Percentiles rank a stretch among this genome's conserved stretches.
Conservation (phyloP, 2,329 filamentous ascomycete genomes). For the Sphaerostilbella broomeana region DNA sequence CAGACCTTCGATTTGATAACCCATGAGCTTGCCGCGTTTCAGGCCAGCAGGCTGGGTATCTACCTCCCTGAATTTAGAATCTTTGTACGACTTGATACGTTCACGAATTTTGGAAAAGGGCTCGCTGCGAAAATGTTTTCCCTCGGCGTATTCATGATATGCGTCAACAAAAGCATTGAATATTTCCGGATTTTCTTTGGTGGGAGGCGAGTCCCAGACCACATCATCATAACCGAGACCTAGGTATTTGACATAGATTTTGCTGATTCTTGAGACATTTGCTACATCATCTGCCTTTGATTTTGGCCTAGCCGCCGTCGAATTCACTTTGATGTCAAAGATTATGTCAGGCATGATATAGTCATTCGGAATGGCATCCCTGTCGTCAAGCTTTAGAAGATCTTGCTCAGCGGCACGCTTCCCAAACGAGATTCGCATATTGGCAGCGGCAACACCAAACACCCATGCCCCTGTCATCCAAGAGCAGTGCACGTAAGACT, state of each 20-base stretch:
- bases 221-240: slow-evolving; percentile 85
- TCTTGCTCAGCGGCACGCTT: slow-evolving; percentile 59
- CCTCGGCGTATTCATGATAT: slow-evolving; percentile 79
- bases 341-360: slow-evolving; percentile 82
- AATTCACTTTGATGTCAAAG: slow-evolving; percentile 62
- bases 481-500: slow-evolving; percentile 72
- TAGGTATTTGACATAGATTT: slow-evolving; percentile 83
- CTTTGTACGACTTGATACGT: slow-evolving; percentile 62
- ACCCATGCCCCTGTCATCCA: slow-evolving; percentile 93
- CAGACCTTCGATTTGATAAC: slow-evolving; percentile 84
- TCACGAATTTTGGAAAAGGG: slow-evolving; percentile 55
- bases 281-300: slow-evolving; percentile 64
- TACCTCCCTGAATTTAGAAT: slow-evolving; percentile 61
- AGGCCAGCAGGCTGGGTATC: slow-evolving; percentile 67
- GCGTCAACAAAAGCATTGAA: slow-evolving; percentile 77
- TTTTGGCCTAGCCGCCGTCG: slow-evolving; percentile 40
- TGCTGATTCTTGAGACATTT: slow-evolving; percentile 64
- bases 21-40: slow-evolving; percentile 77
- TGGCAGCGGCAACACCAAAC: slow-evolving; percentile 57
- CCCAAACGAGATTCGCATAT: slow-evolving; percentile 68
- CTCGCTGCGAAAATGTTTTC: slow-evolving; percentile 60
- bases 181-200: slow-evolving; percentile 53
- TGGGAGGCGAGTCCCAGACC: slow-evolving; percentile 81
- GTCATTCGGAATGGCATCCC: slow-evolving; percentile 82
- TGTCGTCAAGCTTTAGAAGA: slow-evolving; percentile 56